Evolutionary conservation across 495 filamentous ascomycete genomes (phyloP), one percentile per base, ranked within the genome.

Genomic region (Pseudomonodictys pantanalensis): DNA sequence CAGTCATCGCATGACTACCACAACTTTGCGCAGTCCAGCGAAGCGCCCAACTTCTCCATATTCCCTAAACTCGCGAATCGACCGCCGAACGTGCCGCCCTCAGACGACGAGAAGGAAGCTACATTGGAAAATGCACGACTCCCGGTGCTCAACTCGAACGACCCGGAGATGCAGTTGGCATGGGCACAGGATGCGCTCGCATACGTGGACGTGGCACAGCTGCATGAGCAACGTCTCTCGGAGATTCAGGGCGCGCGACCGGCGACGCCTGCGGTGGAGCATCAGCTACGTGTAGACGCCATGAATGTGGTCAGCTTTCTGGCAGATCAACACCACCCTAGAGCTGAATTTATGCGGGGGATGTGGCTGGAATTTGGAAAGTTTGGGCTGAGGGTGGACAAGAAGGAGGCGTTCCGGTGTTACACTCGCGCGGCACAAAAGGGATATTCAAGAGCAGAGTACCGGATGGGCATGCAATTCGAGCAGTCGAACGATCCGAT

Each of bases 321-420:
- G 25, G 87, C 92, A 22, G 87, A 89, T 33, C 93, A 98, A 73
- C 83, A 85, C 59, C 93, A 98, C 66, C 93, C 93, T 45, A 91
- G 92, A 68, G 93, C 95, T 4, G 86, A 91, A 63, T 97, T 97
- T 69, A 90, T 98, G 77, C 86, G 85, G 71, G 90, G 89, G 52
- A 97, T 93, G 81, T 97, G 93, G 95, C 79, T 96, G 29, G 93
- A 98, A 72, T 97, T 97, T 76, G 93, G 93, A 56, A 96, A 97
- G 72, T 97, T 96, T 72, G 90, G 89, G 20, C 83, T 83, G 62
- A 84, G 88, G 18, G 77, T 88, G 57, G 92, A 97, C 76, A 96
- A 95, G 73, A 91, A 92, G 65, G 92, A 96, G 73, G 93, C 93
- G 17, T 97, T 92, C 71, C 72, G 84, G 44, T 86, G 84, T 65